phyloP scores from a whole-genome alignment of 768 basidiomycete species.

The Hericium alpestre region DNA sequence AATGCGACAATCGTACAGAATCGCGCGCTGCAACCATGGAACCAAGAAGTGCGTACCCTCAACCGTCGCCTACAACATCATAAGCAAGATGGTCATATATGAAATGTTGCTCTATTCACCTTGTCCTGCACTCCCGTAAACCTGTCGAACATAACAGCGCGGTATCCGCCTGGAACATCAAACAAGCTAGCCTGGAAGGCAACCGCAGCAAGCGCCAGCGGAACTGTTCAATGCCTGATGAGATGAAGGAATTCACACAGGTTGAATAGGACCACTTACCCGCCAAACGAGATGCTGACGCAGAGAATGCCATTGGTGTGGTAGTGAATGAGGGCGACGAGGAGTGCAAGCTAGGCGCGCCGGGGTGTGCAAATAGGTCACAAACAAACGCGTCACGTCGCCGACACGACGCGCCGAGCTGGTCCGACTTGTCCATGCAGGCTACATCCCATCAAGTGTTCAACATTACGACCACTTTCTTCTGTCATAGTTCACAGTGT shows the following conservation, averaged over 20 bases:
- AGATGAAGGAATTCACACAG: conserved; percentile 5
- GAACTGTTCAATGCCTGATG: conserved; percentile 50
- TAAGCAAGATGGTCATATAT: neutral
- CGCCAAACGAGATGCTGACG: conserved; percentile 36
- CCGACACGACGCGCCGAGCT: neutral
- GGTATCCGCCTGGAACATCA: conserved; percentile 70
- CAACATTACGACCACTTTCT: too few relatives aligned
- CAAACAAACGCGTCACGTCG: neutral
- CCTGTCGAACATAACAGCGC: conserved; percentile 97
- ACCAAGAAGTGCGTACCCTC: conserved; percentile 96
- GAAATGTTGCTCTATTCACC: conserved; percentile 32
- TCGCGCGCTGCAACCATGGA: conserved; percentile 92
- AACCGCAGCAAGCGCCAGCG: conserved; percentile 40
- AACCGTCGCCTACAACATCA: conserved; percentile 50
- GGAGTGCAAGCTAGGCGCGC: neutral
- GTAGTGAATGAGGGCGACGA: neutral
- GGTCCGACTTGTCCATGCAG: too few relatives aligned
- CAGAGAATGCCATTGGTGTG: neutral
- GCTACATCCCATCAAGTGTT: too few relatives aligned
- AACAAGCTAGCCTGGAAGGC: conserved; percentile 41
- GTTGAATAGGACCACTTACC: conserved; percentile 30
- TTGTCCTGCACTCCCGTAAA: conserved; percentile 82
- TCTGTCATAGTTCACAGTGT: too few relatives aligned
- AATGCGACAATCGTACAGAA: conserved; percentile 94
- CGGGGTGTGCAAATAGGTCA: neutral